Conservation (phyloP, 768 basidiomycete genomes). For the Mycena latifolia region DNA sequence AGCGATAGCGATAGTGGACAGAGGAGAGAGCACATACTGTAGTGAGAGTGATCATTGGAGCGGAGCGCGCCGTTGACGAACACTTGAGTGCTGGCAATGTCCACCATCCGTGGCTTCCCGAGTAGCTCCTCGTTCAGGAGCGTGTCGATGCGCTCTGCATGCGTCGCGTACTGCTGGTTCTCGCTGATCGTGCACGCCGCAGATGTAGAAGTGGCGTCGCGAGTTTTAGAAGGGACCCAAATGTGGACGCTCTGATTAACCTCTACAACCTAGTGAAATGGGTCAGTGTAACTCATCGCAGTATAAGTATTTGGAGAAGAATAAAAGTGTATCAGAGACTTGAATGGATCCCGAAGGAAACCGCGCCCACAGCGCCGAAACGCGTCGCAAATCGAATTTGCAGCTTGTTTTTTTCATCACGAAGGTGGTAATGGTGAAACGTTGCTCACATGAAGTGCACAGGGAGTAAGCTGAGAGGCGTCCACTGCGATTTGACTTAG, state of each 20-base stretch:
- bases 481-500: too few relatives aligned
- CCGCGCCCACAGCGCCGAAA: constrained; percentile 12
- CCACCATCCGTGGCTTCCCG: constrained; percentile 10
- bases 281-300: neutral
- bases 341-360: constrained; percentile 25
- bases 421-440: too few relatives aligned
- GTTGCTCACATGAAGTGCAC: too few relatives aligned
- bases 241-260: too few relatives aligned
- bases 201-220: too few relatives aligned
- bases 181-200: too few relatives aligned
- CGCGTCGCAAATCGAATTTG: constrained; percentile 11
- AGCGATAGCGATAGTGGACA: neutral
- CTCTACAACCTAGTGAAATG: too few relatives aligned
- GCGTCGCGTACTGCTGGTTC: constrained; percentile 13
- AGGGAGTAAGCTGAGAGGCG: too few relatives aligned
- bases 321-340: constrained; percentile 8
- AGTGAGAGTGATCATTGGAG: neutral
- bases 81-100: constrained; percentile 9
- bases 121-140: constrained; percentile 4
- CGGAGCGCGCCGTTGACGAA: neutral
- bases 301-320: neutral
- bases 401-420: constrained; percentile 18
- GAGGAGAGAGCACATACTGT: neutral
- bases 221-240: too few relatives aligned
- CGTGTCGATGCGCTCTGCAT: constrained; percentile 1